Percentiles rank a stretch among this genome's conserved stretches.
phyloP scores from a whole-genome alignment of 2,329 filamentous ascomycete genomes.

The Tolypocladium paradoxum region DNA sequence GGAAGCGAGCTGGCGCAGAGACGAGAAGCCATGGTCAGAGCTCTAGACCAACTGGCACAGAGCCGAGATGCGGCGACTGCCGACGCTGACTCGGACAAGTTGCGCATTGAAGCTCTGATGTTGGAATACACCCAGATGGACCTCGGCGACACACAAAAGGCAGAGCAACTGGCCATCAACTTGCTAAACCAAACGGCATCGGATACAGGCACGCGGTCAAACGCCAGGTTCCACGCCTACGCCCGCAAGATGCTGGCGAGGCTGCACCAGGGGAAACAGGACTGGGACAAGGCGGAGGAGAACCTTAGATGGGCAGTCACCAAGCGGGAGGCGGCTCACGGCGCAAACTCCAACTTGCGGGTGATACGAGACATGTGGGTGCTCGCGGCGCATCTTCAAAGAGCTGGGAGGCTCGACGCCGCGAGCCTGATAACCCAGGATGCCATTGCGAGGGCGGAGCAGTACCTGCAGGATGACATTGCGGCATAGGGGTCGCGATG shows the following conservation, averaged over 20 bases:
- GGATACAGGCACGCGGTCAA: conserved; percentile 12
- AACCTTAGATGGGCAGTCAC: conserved; percentile 20
- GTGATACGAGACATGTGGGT: conserved; percentile 29
- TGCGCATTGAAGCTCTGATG: conserved; percentile 22
- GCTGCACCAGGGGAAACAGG: conserved; percentile 19
- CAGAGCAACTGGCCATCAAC: conserved; percentile 18
- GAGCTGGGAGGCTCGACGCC: conserved; percentile 15
- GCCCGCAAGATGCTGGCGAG: conserved; percentile 26
- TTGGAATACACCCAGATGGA: conserved; percentile 29
- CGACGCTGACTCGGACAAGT: conserved; percentile 11
- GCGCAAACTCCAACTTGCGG: conserved; percentile 20
- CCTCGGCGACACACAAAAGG: conserved; percentile 18
- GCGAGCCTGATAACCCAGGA: conserved; percentile 18
- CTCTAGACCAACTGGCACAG: conserved; percentile 15
- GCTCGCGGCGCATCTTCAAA: conserved; percentile 21
- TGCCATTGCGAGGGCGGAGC: conserved; percentile 20
- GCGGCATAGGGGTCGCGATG: neutral
- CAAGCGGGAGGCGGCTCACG: conserved; percentile 24
- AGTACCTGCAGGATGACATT: conserved; percentile 13
- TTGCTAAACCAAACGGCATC: conserved; percentile 17
- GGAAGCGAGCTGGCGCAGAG: conserved; percentile 18
- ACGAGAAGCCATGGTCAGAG: conserved; percentile 17
- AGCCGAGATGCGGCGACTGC: conserved; percentile 4
- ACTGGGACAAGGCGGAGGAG: conserved; percentile 20
- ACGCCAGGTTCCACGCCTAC: conserved; percentile 26